Conservation (phyloP, 1,284 basidiomycete species). For the Apiotrichum veenhuisii region DNA sequence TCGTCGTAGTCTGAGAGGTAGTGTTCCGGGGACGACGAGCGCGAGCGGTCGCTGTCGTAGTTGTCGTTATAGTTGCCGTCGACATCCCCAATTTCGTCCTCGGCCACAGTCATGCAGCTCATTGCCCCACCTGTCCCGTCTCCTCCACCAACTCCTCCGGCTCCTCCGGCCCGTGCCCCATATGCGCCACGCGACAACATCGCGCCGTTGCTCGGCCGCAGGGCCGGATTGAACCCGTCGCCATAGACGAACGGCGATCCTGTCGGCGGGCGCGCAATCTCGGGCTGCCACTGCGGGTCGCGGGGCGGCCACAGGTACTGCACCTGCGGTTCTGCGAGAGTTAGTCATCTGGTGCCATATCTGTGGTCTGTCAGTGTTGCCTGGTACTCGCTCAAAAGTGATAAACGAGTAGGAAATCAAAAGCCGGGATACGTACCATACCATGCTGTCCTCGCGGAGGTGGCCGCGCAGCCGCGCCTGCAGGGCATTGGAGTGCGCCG, state of each 20-base stretch:
- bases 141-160: neutral
- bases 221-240: constrained; percentile 65
- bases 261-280: constrained; percentile 35
- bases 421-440: neutral
- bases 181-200: constrained; percentile 7
- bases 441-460: constrained; percentile 14
- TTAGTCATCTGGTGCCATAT: constrained; percentile 4
- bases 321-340: constrained; percentile 41
- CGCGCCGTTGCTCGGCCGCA: constrained; percentile 58
- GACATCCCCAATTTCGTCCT: constrained; percentile 2
- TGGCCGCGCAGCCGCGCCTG: constrained; percentile 20
- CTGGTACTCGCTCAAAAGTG: constrained; percentile 12
- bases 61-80: constrained; percentile 55
- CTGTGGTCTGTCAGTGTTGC: neutral
- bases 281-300: constrained; percentile 41
- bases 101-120: neutral
- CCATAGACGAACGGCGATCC: constrained; percentile 79
- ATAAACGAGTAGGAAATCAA: constrained; percentile 2
- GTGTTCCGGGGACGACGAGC: constrained; percentile 40
- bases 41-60: constrained; percentile 20
- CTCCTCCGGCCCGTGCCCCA: neutral
- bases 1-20: constrained; percentile 51
- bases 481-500: constrained; percentile 6
- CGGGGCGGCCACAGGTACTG: constrained; percentile 56
- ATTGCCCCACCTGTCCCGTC: neutral